Percentiles rank a stretch among this genome's conserved stretches.
These are phyloP conservation scores for Schoenoplectus triqueter DNA, from an alignment of 202 grass and related monocot species.

Conservation along the genomic window DNA sequence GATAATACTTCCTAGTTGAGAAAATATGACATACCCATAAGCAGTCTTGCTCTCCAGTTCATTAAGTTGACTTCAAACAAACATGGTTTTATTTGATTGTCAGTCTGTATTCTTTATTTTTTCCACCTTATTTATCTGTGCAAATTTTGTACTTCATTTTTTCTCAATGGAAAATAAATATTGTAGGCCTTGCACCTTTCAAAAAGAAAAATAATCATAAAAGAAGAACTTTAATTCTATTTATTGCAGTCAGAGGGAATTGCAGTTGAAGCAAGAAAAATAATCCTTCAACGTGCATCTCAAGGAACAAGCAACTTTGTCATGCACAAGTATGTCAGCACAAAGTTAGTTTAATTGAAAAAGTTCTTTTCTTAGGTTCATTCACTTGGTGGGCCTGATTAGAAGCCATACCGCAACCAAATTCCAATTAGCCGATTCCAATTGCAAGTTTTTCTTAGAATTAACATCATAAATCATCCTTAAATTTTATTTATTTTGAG, in stretches of 20 bases:
- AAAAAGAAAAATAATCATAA: constrained; percentile 12
- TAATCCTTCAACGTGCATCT: constrained; percentile 62
- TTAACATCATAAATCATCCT: not conserved
- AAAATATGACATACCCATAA: too few species aligned
- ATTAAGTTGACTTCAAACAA: too few species aligned
- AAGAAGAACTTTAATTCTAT: constrained; percentile 6
- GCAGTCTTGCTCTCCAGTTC: too few species aligned
- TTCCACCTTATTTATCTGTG: not conserved
- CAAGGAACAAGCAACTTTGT: constrained; percentile 64
- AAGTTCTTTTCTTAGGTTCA: not conserved
- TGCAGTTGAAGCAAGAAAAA: constrained; percentile 71
- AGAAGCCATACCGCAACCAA: not conserved
- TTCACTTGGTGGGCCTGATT: not conserved
- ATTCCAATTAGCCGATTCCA: not conserved
- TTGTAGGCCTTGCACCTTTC: not conserved
- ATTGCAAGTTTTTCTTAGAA: not conserved
- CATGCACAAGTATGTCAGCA: constrained; percentile 61
- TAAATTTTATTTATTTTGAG: too few species aligned
- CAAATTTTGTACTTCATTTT: not conserved
- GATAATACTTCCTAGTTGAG: too few species aligned
- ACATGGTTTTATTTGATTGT: not conserved
- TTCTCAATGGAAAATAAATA: not conserved
- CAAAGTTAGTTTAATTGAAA: not conserved
- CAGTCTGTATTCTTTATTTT: not conserved
- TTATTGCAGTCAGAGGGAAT: constrained; percentile 74